These are phyloP conservation scores for Salmacisia buchloeana DNA, from an alignment of 1,284 basidiomycete genomes.

Conservation along the genomic window DNA sequence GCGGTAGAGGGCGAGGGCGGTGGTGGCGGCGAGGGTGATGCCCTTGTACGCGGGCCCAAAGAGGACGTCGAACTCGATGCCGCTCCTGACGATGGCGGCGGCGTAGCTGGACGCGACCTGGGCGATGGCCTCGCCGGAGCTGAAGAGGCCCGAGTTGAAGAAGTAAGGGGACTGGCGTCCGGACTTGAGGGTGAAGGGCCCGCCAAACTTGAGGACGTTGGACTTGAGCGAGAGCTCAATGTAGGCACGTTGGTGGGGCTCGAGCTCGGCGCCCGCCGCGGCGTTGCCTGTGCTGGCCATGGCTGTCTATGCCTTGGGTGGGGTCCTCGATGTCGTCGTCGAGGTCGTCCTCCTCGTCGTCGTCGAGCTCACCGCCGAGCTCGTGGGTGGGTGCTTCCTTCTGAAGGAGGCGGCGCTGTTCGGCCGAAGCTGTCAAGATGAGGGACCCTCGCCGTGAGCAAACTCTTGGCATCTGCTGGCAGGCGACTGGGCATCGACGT, in stretches of 20 bases:
- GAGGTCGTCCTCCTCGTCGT: no score
- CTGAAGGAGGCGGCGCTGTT: no score
- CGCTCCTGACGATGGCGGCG: constrained; percentile 59
- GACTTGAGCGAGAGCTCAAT: constrained; percentile 40
- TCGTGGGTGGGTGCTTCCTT: no score
- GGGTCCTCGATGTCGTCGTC: no score
- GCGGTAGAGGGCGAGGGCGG: constrained; percentile 65
- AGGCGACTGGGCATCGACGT: no score
- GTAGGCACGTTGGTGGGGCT: constrained; percentile 42
- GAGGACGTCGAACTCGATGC: constrained; percentile 69
- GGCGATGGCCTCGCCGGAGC: constrained; percentile 70
- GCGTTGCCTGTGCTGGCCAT: no score
- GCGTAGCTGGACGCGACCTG: constrained; percentile 83
- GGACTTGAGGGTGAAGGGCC: constrained; percentile 62
- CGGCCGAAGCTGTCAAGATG: no score
- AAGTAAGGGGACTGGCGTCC: constrained; percentile 92
- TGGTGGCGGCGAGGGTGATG: constrained; percentile 85
- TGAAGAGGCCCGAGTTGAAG: constrained; percentile 86
- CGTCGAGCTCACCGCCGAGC: no score
- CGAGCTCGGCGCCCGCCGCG: no score
- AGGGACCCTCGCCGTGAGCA: no score
- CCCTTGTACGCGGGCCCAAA: constrained; percentile 99
- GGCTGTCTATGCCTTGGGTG: no score
- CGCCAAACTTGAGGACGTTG: constrained; percentile 42
- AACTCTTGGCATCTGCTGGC: no score